Base-by-base conservation (phyloP, 257 asterid species). In the Solanum commersonii region DNA sequence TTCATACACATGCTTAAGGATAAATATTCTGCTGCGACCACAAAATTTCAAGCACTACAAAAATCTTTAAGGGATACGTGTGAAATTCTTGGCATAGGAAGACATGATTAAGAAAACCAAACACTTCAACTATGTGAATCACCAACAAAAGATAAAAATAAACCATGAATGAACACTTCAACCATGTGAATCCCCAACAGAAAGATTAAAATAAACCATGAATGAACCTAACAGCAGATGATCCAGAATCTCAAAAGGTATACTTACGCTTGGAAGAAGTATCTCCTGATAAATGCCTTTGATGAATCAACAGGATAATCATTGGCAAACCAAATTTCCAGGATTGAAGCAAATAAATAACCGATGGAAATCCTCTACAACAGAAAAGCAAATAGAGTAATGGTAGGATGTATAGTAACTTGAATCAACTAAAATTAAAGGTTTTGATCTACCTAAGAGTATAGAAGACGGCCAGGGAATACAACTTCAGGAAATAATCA, bases 341-440 rank as follows among this genome's bases (percentile, higher is more conserved):
- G 72, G 83, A 90, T 70, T 71, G 99, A 93, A 88, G 95, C 93
- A 90, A 96, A 83, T 90, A 96, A 90, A 91, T 96, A 94, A 73
- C 98, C 98, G 88, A 95, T 94, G 60, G 98, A 93, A 81, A 96
- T 96, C 91, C 99, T 94, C 99, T 96, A 88, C 82, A 88, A 88
- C 49, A 90, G 52, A 92, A 84, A 86, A 88, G 49, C 74, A 72
- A 34, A 79, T 84, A 16, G 40, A 85, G 63, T 33, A 67, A 76
- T 27, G 85, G 65, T 59, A 71, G 60, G 35, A 88, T 74, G 78
- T 83, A 67, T 77, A 56, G 78, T 29, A 82, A 82, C 70, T 82
- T 49, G 31, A 29, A 82, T 82, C 70, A 31, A 34, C 18, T 82
- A 49, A 49, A 31, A 29, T 10, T 49, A 49, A 82, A 49, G 71